phyloP scores from a whole-genome alignment of 2,329 filamentous ascomycete genomes.

The Clonostachys rhizophaga region DNA sequence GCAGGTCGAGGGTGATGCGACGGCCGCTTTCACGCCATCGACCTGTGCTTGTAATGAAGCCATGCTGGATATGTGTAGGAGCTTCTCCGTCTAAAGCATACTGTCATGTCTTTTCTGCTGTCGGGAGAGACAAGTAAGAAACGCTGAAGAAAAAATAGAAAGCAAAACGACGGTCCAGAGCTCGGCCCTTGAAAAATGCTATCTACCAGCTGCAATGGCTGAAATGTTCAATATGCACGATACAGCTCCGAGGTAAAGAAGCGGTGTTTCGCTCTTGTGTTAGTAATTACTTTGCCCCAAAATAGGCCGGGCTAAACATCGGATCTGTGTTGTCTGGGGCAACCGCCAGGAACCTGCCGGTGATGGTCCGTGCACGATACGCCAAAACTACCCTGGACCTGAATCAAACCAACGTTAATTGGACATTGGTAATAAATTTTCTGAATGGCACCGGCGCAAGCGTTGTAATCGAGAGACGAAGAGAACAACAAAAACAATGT shows the following conservation, averaged over 20 bases:
- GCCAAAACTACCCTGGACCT: no score
- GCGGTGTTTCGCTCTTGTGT: neutral
- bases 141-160: neutral
- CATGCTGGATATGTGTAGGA: conserved; percentile 25
- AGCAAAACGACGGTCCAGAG: neutral
- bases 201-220: neutral
- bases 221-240: neutral
- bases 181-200: neutral
- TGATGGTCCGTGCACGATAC: no score
- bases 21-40: conserved; percentile 48
- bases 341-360: conserved; percentile 14
- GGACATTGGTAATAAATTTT: no score
- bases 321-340: conserved; percentile 25
- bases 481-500: no score
- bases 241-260: neutral
- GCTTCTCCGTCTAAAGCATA: no score
- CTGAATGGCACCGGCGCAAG: no score
- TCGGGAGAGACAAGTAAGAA: neutral
- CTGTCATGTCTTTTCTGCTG: no score
- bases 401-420: no score
- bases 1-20: conserved; percentile 48
- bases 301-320: conserved; percentile 19
- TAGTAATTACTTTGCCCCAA: neutral
- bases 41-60: conserved; percentile 34
- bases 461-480: no score